Evolutionary conservation across 2,329 filamentous ascomycete species (phyloP), one percentile per base, ranked within the genome.

Genomic region (Clonostachys solani): DNA sequence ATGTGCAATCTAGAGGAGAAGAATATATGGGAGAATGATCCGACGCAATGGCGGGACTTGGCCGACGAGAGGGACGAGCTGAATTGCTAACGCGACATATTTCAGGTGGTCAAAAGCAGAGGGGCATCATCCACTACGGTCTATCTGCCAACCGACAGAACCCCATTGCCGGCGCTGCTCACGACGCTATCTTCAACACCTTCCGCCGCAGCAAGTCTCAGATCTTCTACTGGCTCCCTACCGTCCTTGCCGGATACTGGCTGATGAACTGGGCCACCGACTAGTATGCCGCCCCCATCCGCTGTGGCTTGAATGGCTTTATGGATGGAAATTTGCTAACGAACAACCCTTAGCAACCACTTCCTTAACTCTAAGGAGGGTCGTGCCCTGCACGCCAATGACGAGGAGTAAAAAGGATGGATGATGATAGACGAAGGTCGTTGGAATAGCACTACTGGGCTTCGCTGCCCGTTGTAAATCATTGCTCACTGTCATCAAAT

Each of bases 141-240:
- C 66, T 99, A 57, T 86, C 89, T 59, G 73, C 87, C 57, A 97
- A 99, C 81, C 86, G 88, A 66, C 92, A 96, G 77, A 85, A 88
- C 63, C 88, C 91, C 54, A 79, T 95, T 57, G 90, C 90, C 54
- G 89, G 89, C 60, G 76, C 86, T 50, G 70, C 79, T 55, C 74
- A 92, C 69, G 87, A 86, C 57, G 92, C 92, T 63, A 73, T 97
- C 76, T 97, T 97, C 86, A 99, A 99, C 82, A 86, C 83, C 60
- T 95, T 87, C 81, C 86, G 94, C 70, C 84, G 94, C 62, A 88
- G 87, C 73, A 85, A 84, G 67, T 71, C 79, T 59, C 94, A 97
- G 78, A 83, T 95, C 58, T 83, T 97, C 59, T 99, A 92, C 81
- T 84, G 92, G 71, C 80, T 85, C 23, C 88, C 94, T 50, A 87